Evolutionary conservation across 1,284 basidiomycete genomes (phyloP).

Genomic region (Bjerkandera adusta): DNA sequence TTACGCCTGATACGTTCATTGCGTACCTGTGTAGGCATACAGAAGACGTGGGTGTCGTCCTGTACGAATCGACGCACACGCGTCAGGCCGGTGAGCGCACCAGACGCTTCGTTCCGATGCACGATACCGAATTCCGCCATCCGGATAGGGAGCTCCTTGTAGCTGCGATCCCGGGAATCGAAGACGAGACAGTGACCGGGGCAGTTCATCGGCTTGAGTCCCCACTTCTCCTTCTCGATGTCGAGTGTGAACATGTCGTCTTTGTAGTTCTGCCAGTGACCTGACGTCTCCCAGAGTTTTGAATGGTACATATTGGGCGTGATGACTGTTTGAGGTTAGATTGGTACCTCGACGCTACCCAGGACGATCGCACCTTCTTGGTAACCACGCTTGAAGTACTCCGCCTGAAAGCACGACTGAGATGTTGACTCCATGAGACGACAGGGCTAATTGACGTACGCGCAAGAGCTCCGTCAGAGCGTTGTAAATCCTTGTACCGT

Average conservation of each 20-base stretch:
- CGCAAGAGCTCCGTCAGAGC: constrained; percentile 89
- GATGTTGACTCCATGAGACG: constrained; percentile 9
- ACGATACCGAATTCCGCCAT: constrained; percentile 99
- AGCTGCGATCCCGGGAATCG: constrained; percentile 90
- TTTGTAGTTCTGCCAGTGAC: constrained; percentile 97
- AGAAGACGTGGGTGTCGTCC: constrained; percentile 98
- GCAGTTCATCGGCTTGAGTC: constrained; percentile 99
- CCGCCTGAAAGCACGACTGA: constrained; percentile 46
- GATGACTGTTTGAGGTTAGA: constrained; percentile 63
- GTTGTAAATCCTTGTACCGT: constrained; percentile 98
- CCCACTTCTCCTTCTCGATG: constrained; percentile 95
- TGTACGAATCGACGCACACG: constrained; percentile 95
- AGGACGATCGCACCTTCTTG: constrained; percentile 60
- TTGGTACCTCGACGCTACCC: background rate
- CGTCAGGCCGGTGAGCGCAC: constrained; percentile 91
- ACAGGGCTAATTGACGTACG: constrained; percentile 48
- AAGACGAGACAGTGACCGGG: constrained; percentile 98
- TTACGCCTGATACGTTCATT: background rate
- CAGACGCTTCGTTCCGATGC: constrained; percentile 96
- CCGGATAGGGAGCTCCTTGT: constrained; percentile 94
- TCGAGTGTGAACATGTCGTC: constrained; percentile 97
- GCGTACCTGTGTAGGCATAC: constrained; percentile 85
- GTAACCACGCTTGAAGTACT: constrained; percentile 87
- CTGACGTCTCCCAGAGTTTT: constrained; percentile 98
- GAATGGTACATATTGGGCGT: constrained; percentile 98